These are phyloP conservation scores for Wallacemonas sp. DNA, from an alignment of 208 protist species.

Conservation along the genomic window DNA sequence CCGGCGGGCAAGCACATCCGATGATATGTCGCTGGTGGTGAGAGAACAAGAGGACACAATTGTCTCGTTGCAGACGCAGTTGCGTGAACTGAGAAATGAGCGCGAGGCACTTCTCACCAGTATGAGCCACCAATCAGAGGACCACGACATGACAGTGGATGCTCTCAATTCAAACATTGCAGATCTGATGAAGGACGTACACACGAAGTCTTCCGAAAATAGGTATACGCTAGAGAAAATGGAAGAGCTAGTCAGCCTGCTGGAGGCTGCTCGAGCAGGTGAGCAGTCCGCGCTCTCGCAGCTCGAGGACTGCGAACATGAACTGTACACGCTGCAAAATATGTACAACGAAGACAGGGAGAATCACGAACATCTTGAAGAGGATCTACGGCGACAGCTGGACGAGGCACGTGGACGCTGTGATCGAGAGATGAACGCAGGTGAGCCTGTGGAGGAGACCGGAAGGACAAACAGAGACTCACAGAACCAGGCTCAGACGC, in stretches of 20 bases:
- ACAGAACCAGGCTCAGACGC: neutral
- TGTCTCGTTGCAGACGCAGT: slow-evolving; percentile 20
- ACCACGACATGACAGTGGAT: slow-evolving; percentile 32
- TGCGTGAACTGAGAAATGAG: slow-evolving; percentile 27
- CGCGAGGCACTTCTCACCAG: slow-evolving; percentile 27
- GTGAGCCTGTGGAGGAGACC: too few relatives aligned
- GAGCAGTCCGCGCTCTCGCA: slow-evolving; percentile 44
- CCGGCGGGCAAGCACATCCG: slow-evolving; percentile 19
- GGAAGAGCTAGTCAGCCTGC: slow-evolving; percentile 64
- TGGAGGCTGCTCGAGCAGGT: slow-evolving; percentile 50
- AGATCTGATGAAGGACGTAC: slow-evolving; percentile 43
- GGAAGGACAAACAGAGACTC: too few relatives aligned
- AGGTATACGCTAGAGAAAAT: slow-evolving; percentile 54
- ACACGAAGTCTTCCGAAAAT: slow-evolving; percentile 41
- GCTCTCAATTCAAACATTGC: slow-evolving; percentile 44
- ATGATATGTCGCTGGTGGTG: neutral
- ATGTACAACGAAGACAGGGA: slow-evolving; percentile 17
- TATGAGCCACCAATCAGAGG: slow-evolving; percentile 11
- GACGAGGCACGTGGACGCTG: slow-evolving; percentile 13
- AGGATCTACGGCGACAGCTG: slow-evolving; percentile 21
- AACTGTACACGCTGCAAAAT: slow-evolving; percentile 31
- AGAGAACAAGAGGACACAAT: slow-evolving; percentile 11
- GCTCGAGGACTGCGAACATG: slow-evolving; percentile 34
- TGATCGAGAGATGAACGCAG: too few relatives aligned
- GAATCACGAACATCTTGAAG: slow-evolving; percentile 25